Base-by-base conservation (phyloP, 371 early-diverging fungal species). In the Mucor circinelloides region DNA sequence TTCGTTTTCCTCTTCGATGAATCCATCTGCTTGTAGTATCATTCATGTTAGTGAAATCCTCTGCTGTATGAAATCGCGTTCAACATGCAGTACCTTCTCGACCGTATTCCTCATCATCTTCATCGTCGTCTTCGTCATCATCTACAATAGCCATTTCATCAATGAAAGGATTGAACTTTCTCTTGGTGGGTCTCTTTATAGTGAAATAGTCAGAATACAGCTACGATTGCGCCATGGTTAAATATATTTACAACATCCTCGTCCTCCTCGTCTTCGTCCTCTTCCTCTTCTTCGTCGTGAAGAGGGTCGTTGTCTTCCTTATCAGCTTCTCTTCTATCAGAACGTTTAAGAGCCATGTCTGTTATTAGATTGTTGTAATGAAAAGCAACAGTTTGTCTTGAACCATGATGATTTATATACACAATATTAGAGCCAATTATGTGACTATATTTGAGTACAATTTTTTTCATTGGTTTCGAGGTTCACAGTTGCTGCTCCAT, bases 71-170 rank as follows among this genome's bases (percentile, higher is more conserved):
- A 21, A 31, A 48, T 50, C 58, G 38, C 36, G 13, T 27, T 52
- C 30, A 17, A 34, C 8, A 46, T 28, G 2, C 23, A 10, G 21
- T 68, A 84, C 83, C 86, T 80, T 86, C 86, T 69, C 74, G 75
- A 28, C 81, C 91, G 64, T 90, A 90, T n/a, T 90, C 94, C 23
- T 88, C 86, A 25, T 85, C 89, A 44, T 82, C 81, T 27, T 85
- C 83, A 64, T 87, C 85, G 60, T 90, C 87, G 40, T 87, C 89
- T 52, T 89, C 90, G 56, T 89, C 90, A 54, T 90, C 90, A 31
- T 89, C 91, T 27, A 84, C 84, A 54, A 81, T 71, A 30, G 84
- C 84, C 82, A 84, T 84, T 80, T 84, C 84, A 66, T 85, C 85
- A 70, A 85, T 78, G 69, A 83, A 85, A 40, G 82, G 82, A 56